These are phyloP conservation scores for Podaxis sp. DNA, from an alignment of 768 basidiomycete species.

Conservation along the genomic window DNA sequence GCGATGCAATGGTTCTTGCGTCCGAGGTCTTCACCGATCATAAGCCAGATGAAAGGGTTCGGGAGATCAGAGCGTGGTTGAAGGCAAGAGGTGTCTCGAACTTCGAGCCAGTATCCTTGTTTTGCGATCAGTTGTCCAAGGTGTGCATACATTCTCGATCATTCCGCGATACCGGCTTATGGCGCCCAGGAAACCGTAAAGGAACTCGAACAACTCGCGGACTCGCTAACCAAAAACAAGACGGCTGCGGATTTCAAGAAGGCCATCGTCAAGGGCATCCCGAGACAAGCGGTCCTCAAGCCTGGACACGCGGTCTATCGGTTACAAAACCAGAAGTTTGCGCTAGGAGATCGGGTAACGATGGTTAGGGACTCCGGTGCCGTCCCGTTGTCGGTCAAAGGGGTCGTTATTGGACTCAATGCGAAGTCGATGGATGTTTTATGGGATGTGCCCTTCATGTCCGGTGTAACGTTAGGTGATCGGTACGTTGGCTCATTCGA, in stretches of 20 bases:
- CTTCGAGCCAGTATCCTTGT: constrained; percentile 90
- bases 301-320: constrained; percentile 88
- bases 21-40: constrained; percentile 53
- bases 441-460: constrained; percentile 96
- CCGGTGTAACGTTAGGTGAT: constrained; percentile 82
- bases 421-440: constrained; percentile 89
- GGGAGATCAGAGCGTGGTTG: constrained; percentile 84
- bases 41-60: constrained; percentile 69
- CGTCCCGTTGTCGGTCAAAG: constrained; percentile 88
- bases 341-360: constrained; percentile 88
- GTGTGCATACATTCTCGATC: constrained; percentile 34
- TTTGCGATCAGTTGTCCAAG: constrained; percentile 89
- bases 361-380: constrained; percentile 96
- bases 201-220: constrained; percentile 77
- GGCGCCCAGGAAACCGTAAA: constrained; percentile 65
- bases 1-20: constrained; percentile 74
- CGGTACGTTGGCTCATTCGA: constrained; percentile 45
- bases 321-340: constrained; percentile 85
- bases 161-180: neutral
- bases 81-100: constrained; percentile 83
- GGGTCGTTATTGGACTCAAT: constrained; percentile 90
- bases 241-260: constrained; percentile 73
- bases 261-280: constrained; percentile 91
- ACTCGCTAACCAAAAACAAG: constrained; percentile 62
- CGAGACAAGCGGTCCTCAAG: constrained; percentile 90